phyloP scores from a whole-genome alignment of 768 basidiomycete genomes.

The Tylopilus felleus region DNA sequence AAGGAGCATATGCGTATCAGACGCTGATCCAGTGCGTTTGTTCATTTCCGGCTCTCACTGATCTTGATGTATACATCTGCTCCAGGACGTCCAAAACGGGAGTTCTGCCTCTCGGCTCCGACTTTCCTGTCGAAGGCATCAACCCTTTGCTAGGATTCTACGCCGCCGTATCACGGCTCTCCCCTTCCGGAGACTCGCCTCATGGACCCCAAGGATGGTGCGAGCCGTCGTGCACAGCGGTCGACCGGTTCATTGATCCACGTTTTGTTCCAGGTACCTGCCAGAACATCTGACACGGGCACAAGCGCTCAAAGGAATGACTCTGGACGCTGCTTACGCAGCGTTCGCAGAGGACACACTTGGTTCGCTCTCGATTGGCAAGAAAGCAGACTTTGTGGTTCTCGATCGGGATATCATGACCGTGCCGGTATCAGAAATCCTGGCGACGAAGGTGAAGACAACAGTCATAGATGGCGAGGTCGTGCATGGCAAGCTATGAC shows the following conservation, averaged over 20 bases:
- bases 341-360: conserved; percentile 68
- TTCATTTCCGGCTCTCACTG: background rate
- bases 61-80: background rate
- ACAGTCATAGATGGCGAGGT: conserved; percentile 76
- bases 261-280: conserved; percentile 58
- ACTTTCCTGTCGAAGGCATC: conserved; percentile 91
- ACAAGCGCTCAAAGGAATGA: conserved; percentile 90
- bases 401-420: conserved; percentile 79
- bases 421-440: conserved; percentile 55
- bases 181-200: conserved; percentile 68
- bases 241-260: background rate
- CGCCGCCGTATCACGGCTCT: conserved; percentile 77
- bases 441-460: conserved; percentile 60
- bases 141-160: conserved; percentile 90
- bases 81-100: conserved; percentile 49
- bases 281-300: conserved; percentile 70
- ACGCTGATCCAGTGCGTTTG: conserved; percentile 62
- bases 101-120: conserved; percentile 79
- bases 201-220: conserved; percentile 85
- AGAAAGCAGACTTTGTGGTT: conserved; percentile 86
- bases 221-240: conserved; percentile 13
- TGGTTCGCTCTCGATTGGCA: conserved; percentile 73
- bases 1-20: conserved; percentile 88
- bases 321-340: conserved; percentile 85
- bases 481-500: conserved; percentile 49